A percentile compares a stretch with the other conserved stretches of the same genome.
phyloP scores from a whole-genome alignment of 768 basidiomycete species.

The Amanita jacksonii region DNA sequence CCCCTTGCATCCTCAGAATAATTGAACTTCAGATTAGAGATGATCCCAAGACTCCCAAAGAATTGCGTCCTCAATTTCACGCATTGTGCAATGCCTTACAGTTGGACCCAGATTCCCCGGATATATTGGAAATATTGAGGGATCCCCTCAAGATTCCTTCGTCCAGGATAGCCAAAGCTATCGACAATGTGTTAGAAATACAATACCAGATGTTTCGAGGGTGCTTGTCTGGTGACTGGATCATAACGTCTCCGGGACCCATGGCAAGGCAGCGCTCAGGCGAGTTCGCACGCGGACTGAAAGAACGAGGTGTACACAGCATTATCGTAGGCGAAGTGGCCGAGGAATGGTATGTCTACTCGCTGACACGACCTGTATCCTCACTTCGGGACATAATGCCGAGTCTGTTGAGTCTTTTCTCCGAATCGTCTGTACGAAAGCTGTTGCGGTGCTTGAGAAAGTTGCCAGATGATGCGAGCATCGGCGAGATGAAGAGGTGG shows the following conservation, averaged over 20 bases:
- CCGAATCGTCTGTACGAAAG: slow-evolving; percentile 31
- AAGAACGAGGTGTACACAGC: slow-evolving; percentile 47
- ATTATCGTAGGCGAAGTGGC: slow-evolving; percentile 59
- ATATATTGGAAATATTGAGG: slow-evolving; percentile 40
- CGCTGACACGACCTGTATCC: slow-evolving; percentile 53
- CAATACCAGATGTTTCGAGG: slow-evolving; percentile 61
- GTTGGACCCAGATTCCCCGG: slow-evolving; percentile 42
- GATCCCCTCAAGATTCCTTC: slow-evolving; percentile 40
- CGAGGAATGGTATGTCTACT: slow-evolving; percentile 75
- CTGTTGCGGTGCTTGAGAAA: slow-evolving; percentile 36
- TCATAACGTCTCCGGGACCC: slow-evolving; percentile 40
- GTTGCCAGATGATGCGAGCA: slow-evolving; percentile 29
- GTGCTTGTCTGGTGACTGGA: slow-evolving; percentile 50
- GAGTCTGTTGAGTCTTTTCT: slow-evolving; percentile 57
- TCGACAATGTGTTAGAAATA: slow-evolving; percentile 47
- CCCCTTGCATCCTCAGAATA: not conserved
- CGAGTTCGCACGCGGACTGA: slow-evolving; percentile 42
- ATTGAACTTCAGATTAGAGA: slow-evolving; percentile 20
- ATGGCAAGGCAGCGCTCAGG: slow-evolving; percentile 66
- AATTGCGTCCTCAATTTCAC: slow-evolving; percentile 52
- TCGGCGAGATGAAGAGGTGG: slow-evolving; percentile 32
- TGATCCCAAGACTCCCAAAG: slow-evolving; percentile 48
- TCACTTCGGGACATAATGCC: slow-evolving; percentile 39
- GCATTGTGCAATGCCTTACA: slow-evolving; percentile 48
- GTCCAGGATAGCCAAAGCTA: slow-evolving; percentile 41